Percentiles rank a stretch among this genome's conserved stretches.
phyloP scores from a whole-genome alignment of 2,329 filamentous ascomycete species.

The Didymella exigua region DNA sequence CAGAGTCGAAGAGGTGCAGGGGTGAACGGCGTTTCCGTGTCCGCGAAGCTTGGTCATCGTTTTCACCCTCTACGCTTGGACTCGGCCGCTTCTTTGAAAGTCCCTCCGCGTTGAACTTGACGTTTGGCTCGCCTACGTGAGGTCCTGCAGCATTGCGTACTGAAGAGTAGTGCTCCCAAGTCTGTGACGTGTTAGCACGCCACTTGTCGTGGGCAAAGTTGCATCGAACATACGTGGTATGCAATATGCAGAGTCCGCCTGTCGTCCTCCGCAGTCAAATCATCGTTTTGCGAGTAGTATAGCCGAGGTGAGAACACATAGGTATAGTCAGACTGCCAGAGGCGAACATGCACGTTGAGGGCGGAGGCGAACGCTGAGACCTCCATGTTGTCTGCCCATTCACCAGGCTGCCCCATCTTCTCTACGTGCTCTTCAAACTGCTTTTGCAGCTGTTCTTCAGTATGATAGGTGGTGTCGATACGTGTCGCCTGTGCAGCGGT shows the following conservation, averaged over 20 bases:
- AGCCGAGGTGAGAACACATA: slow-evolving; percentile 56
- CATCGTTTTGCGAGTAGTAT: slow-evolving; percentile 31
- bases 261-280: slow-evolving; percentile 42
- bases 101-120: slow-evolving; percentile 43
- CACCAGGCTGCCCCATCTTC: slow-evolving; percentile 64
- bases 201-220: not conserved
- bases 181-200: slow-evolving; percentile 50
- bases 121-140: slow-evolving; percentile 61
- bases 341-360: slow-evolving; percentile 66
- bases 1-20: slow-evolving; percentile 52
- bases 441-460: slow-evolving; percentile 59
- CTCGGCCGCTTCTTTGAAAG: slow-evolving; percentile 55
- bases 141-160: slow-evolving; percentile 66
- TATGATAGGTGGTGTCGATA: slow-evolving; percentile 55
- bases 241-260: slow-evolving; percentile 61
- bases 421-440: slow-evolving; percentile 62
- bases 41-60: slow-evolving; percentile 55
- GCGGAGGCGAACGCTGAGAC: slow-evolving; percentile 69
- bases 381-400: slow-evolving; percentile 71
- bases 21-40: slow-evolving; percentile 60
- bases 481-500: slow-evolving; percentile 52
- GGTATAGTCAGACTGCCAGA: slow-evolving; percentile 62
- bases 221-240: slow-evolving; percentile 61
- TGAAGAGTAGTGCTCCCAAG: slow-evolving; percentile 70
- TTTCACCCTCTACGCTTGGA: slow-evolving; percentile 58